A percentile compares a stretch with the other conserved stretches of the same genome.
Conservation (phyloP, 768 basidiomycete species). For the Xerocomellus chrysenteron region DNA sequence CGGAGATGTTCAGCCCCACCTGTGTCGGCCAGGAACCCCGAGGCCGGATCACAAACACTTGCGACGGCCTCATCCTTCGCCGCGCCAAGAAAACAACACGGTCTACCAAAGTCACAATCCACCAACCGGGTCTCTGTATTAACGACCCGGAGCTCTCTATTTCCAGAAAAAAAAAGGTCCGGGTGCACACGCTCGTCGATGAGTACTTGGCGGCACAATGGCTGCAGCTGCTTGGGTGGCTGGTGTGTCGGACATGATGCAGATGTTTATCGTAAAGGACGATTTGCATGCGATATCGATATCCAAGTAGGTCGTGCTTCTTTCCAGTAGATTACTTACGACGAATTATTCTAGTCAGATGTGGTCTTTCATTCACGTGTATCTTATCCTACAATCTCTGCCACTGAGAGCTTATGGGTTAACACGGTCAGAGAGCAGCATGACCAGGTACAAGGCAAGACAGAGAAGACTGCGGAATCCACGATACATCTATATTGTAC, state of each 20-base stretch:
- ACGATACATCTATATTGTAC: slow-evolving; percentile 36
- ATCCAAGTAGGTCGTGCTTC: slow-evolving; percentile 56
- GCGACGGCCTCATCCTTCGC: slow-evolving; percentile 89
- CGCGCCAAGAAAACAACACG: slow-evolving; percentile 59
- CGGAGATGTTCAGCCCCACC: slow-evolving; percentile 90
- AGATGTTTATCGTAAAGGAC: slow-evolving; percentile 95
- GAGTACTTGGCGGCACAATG: too few relatives aligned
- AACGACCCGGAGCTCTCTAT: slow-evolving; percentile 66
- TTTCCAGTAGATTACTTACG: not conserved
- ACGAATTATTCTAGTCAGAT: slow-evolving; percentile 54
- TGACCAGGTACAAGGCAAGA: slow-evolving; percentile 50
- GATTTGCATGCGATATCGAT: slow-evolving; percentile 93
- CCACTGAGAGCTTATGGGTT: not conserved
- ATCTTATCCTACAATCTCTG: not conserved
- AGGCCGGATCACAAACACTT: slow-evolving; percentile 87
- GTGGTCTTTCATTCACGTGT: slow-evolving; percentile 43
- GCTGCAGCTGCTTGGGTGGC: slow-evolving; percentile 81
- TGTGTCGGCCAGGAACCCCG: slow-evolving; percentile 95
- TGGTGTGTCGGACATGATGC: slow-evolving; percentile 91
- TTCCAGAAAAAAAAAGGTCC: slow-evolving; percentile 50
- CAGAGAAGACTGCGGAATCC: slow-evolving; percentile 38
- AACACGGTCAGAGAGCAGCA: slow-evolving; percentile 59
- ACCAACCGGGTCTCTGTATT: slow-evolving; percentile 76
- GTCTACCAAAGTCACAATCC: slow-evolving; percentile 57
- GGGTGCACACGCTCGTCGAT: slow-evolving; percentile 44